Percentiles rank a stretch among this genome's conserved stretches.
These are phyloP conservation scores for Leucaena leucocephala DNA, from an alignment of 306 rosid species.

Conservation along the genomic window DNA sequence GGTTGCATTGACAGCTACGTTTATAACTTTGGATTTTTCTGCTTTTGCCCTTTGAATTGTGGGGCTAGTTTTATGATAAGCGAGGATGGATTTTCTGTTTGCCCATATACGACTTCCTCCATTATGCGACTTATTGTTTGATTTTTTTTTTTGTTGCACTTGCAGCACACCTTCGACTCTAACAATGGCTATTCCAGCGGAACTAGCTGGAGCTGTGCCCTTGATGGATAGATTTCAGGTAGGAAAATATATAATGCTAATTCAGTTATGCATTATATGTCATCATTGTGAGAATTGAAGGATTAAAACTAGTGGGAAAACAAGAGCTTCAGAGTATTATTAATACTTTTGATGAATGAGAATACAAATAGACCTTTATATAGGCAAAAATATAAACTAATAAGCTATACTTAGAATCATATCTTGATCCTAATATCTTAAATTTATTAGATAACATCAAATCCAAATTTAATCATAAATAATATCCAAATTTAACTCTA, in stretches of 20 bases:
- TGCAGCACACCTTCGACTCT: conserved; percentile 75
- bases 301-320: too few species aligned
- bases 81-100: background rate
- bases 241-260: conserved; percentile 25
- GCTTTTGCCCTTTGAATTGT: background rate
- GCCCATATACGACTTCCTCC: background rate
- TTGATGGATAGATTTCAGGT: conserved; percentile 90
- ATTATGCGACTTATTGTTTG: background rate
- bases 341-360: too few species aligned
- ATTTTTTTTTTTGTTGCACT: conserved; percentile 32
- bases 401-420: too few species aligned
- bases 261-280: conserved; percentile 1
- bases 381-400: too few species aligned
- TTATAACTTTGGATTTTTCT: background rate
- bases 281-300: background rate
- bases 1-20: background rate
- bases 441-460: too few species aligned
- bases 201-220: conserved; percentile 91
- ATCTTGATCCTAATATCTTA: too few species aligned
- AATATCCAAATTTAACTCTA: too few species aligned
- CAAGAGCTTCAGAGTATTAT: too few species aligned
- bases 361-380: too few species aligned
- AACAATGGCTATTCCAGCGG: conserved; percentile 78
- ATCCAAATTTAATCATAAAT: too few species aligned
- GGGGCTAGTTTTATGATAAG: background rate